Evolutionary conservation across 2,329 filamentous ascomycete species (phyloP).

Genomic region (Ceratocystis harringtonii): DNA sequence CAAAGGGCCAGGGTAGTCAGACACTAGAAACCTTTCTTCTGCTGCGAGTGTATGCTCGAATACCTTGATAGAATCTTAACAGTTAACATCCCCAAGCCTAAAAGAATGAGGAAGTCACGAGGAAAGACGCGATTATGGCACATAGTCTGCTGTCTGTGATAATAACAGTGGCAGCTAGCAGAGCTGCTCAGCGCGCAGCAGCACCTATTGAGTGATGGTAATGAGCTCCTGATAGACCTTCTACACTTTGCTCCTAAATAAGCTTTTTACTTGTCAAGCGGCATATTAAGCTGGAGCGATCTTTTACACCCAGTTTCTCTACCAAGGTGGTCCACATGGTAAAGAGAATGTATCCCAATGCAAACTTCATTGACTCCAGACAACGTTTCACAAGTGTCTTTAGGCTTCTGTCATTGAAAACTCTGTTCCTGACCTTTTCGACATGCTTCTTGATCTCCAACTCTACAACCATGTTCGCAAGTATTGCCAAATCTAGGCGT

Average conservation of each 20-base stretch:
- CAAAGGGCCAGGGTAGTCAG: neutral
- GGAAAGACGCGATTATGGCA: neutral
- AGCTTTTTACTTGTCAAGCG: no score
- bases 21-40: neutral
- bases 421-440: neutral
- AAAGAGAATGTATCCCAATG: slow-evolving; percentile 17
- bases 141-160: slow-evolving; percentile 17
- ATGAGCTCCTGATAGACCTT: neutral
- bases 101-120: neutral
- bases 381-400: slow-evolving; percentile 15
- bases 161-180: slow-evolving; percentile 17
- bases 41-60: neutral
- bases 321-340: neutral
- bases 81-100: neutral
- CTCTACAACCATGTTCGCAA: neutral
- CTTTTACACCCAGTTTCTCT: no score
- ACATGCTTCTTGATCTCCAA: neutral
- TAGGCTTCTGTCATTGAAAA: no score
- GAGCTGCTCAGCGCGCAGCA: neutral
- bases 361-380: slow-evolving; percentile 17
- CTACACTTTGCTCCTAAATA: neutral
- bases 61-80: neutral
- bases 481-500: neutral
- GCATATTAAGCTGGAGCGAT: no score
- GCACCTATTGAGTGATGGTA: neutral